Percentiles rank a stretch among this genome's conserved stretches.
These are phyloP conservation scores for Oryza glaberrima DNA, from an alignment of 176 grass and related monocot genomes.

Conservation along the genomic window DNA sequence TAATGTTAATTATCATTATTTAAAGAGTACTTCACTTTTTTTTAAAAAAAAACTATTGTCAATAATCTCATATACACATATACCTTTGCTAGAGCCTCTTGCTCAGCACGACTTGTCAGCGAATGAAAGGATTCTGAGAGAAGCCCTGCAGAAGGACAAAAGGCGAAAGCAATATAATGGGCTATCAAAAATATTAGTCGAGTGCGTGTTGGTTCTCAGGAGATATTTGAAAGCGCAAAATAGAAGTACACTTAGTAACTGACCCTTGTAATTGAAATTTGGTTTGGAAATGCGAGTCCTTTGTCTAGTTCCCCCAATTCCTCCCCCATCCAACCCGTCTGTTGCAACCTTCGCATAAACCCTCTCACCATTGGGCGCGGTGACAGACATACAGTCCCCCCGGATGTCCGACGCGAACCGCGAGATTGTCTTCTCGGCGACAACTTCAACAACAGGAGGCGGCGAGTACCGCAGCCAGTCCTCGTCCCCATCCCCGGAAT, in stretches of 20 bases:
- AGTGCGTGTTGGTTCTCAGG: constrained; percentile 6
- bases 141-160: constrained; percentile 49
- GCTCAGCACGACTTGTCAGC: constrained; percentile 62
- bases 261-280: constrained; percentile 39
- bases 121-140: constrained; percentile 75
- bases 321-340: constrained; percentile 27
- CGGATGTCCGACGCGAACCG: constrained; percentile 78
- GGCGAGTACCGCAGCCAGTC: constrained; percentile 48
- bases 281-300: constrained; percentile 18
- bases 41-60: neutral
- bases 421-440: constrained; percentile 61
- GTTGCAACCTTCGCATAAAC: constrained; percentile 72
- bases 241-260: constrained; percentile 4
- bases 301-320: constrained; percentile 17
- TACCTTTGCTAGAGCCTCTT: constrained; percentile 83
- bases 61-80: constrained; percentile 13
- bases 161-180: neutral
- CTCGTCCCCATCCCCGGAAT: constrained; percentile 27
- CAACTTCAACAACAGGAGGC: constrained; percentile 32
- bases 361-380: constrained; percentile 73
- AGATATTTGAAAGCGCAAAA: constrained; percentile 25
- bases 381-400: constrained; percentile 72
- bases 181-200: constrained; percentile 27
- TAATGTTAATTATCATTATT: neutral
- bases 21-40: too few species aligned